These are phyloP conservation scores for Solanum acaule DNA, from an alignment of 257 asterid species.

Conservation along the genomic window DNA sequence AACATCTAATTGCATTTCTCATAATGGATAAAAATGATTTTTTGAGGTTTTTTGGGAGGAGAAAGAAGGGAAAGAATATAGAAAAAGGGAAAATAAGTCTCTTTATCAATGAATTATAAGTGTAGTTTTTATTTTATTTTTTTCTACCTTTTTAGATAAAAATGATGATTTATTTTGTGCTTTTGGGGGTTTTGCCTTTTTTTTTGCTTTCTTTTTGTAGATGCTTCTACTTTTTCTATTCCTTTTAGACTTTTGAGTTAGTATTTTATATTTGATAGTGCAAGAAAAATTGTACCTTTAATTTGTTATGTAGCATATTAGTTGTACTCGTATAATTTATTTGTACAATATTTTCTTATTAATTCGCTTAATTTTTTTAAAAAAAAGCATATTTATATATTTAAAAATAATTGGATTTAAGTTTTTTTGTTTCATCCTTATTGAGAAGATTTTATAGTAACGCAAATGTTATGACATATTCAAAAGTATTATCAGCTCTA, in stretches of 20 bases:
- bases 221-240: conserved; percentile 4
- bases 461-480: neutral
- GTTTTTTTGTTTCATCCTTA: neutral
- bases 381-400: neutral
- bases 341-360: neutral
- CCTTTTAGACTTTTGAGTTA: neutral
- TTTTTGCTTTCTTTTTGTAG: neutral
- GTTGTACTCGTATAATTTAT: neutral
- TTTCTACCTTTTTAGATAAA: neutral
- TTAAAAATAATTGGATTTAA: neutral
- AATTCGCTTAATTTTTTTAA: neutral
- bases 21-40: conserved; percentile 6
- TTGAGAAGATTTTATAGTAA: neutral
- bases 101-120: neutral
- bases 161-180: conserved; percentile 23
- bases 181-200: neutral
- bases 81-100: conserved; percentile 12
- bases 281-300: neutral
- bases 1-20: conserved; percentile 74
- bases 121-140: neutral
- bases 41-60: neutral
- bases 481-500: neutral
- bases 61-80: neutral
- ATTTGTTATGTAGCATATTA: neutral
- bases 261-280: neutral